Base-by-base conservation (phyloP, 1,284 basidiomycete species). In the Irpex rosettiformis region DNA sequence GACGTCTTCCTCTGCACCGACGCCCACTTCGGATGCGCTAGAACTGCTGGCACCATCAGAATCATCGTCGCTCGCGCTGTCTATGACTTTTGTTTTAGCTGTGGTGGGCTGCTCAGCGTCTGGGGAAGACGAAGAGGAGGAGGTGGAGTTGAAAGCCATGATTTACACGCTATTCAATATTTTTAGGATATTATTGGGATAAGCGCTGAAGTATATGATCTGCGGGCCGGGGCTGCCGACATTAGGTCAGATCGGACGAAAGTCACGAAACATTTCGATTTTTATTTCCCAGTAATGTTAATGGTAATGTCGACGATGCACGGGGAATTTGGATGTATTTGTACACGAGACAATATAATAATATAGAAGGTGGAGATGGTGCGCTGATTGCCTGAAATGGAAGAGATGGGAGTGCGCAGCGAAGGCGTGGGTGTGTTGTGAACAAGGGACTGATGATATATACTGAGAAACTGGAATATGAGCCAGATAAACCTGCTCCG, bases 1-100 rank as follows among this genome's bases (percentile, higher is more conserved):
- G 5, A 66, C 71, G n/a, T 81, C 79, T 13, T 67, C 65, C 8
- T 62, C 57, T 6, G 37, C 52, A 2, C 63, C 64, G 7, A 63
- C 59, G 47, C 65, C 64, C 37, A 64, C 60, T 11, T 62, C 64
- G 37, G 64, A 52, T 29, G 64, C 64, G 54, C 55, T 54, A 33
- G 48, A 52, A n/a, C 21, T 18, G 52, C 57, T 45, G 47, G 56
- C 55, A 22, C 52, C n/a, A 16, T 59, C 52, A 28, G 58, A 45
- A 43, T 63, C 61, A 27, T 58, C 51, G 48, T 62, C 61, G 40
- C 29, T 55, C 54, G 25, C 37, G 21, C 42, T 40, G 48, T 51
- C 43, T 51, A 51, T 40, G 18, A 48, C 22, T 16, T 21, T 37
- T 25, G 24, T 13, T 29, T 28, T 37, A 47, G 53, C 27, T 24